Percentiles rank a stretch among this genome's conserved stretches.
phyloP scores from a whole-genome alignment of 768 basidiomycete genomes.

The Amanita rimosa region DNA sequence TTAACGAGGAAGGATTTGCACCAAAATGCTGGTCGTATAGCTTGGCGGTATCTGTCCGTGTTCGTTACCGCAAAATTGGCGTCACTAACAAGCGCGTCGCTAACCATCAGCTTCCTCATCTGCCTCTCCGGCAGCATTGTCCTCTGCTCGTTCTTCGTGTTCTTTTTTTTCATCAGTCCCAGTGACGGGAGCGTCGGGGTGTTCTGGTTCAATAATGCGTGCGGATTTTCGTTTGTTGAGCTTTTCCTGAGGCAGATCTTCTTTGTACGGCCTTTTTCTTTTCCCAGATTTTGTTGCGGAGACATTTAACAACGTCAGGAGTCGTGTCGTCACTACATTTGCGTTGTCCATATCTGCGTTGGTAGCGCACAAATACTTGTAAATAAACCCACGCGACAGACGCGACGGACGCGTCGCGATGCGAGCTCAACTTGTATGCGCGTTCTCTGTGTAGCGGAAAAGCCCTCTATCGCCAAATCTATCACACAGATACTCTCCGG shows the following conservation, averaged over 20 bases:
- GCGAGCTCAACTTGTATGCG: constrained; percentile 31
- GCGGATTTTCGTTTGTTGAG: constrained; percentile 55
- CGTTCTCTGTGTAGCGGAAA: constrained; percentile 95
- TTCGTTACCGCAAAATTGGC: constrained; percentile 6
- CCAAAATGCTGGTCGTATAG: constrained; percentile 74
- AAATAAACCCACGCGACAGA: constrained; percentile 11
- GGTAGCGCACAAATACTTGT: constrained; percentile 13
- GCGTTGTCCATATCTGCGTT: constrained; percentile 22
- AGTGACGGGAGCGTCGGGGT: background rate
- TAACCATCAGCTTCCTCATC: constrained; percentile 16
- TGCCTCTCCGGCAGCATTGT: constrained; percentile 13
- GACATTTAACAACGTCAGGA: constrained; percentile 84
- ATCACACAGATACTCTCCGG: constrained; percentile 88
- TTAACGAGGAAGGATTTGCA: constrained; percentile 35
- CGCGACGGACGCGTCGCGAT: too few relatives aligned
- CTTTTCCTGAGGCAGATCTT: constrained; percentile 40
- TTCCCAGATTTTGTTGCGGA: constrained; percentile 68
- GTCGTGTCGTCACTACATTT: constrained; percentile 59
- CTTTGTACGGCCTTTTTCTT: constrained; percentile 31
- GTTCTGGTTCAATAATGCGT: constrained; percentile 18
- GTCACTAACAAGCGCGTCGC: constrained; percentile 13
- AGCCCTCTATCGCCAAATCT: constrained; percentile 90
- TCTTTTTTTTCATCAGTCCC: background rate
- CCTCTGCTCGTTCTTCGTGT: constrained; percentile 7
- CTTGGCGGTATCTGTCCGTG: constrained; percentile 18